Evolutionary conservation across 2,329 filamentous ascomycete genomes (phyloP), one percentile per base, ranked within the genome.

Genomic region (Didymella sp.): DNA sequence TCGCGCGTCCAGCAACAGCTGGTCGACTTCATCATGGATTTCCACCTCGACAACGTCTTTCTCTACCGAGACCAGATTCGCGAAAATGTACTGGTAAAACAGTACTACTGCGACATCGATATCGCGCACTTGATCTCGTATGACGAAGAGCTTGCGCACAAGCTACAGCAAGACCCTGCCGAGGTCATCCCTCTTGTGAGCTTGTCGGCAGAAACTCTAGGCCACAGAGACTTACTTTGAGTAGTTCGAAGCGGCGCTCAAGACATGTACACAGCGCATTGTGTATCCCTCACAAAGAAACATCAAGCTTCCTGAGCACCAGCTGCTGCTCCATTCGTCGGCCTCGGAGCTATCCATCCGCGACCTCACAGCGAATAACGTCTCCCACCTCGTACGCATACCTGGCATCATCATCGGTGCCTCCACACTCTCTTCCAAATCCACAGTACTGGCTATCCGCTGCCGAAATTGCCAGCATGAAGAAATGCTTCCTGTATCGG

Each of bases 321-420:
- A 99, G 77, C 87, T 99, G 27, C 89, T 99, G 54, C 87, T 99
- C 45, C 93, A 98, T 78, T 98, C 95, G 48, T 91, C 88, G 56
- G 92, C 92, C 63, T 89, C 94, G 49, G 88, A 96, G 75, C 92
- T 93, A 27, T 95, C 94, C 0, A 98, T 99, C 68, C 90, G 95
- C 63, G 92, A 97, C 66, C 85, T 99, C 35, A 95, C 96, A 69
- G 96, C 95, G 8, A 89, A 90, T 61, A 94, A 92, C 62, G 96
- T 99, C 66, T 92, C 94, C 5, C 89, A 92, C 67, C 88, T 99
- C n/a, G 94, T 99, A 35, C 87, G 94, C 54, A 96, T 99, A 55
- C 95, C 95, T 0, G 96, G 95, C 47, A 99, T 99, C 63, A 92
- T 99, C 58, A 99, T 99, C 64, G 94, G 95, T 43, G 95, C 95